A percentile compares a stretch with the other conserved stretches of the same genome.
Conservation (phyloP, 805 yeast genomes). For the Teunomyces funiuensis region DNA sequence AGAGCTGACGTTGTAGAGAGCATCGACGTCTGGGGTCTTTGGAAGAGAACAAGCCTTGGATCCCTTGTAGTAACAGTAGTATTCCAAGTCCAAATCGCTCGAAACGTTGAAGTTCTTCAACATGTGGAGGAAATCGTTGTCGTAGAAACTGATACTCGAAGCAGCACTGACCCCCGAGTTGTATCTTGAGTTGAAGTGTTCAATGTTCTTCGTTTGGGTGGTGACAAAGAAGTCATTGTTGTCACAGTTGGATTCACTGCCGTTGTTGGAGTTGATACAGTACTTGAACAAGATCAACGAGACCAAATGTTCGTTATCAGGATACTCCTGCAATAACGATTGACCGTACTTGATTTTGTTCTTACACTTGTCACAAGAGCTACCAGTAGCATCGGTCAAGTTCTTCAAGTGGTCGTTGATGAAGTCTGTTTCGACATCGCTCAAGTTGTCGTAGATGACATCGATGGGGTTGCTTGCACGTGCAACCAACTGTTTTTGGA, state of each 20-base stretch:
- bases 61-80: slow-evolving; percentile 55
- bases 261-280: slow-evolving; percentile 30
- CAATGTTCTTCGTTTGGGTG: slow-evolving; percentile 21
- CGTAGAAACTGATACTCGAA: slow-evolving; percentile 32
- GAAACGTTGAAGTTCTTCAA: slow-evolving; percentile 35
- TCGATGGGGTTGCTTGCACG: slow-evolving; percentile 25
- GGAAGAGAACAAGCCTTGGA: slow-evolving; percentile 50
- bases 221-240: slow-evolving; percentile 38
- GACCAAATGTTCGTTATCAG: slow-evolving; percentile 35
- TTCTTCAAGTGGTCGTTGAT: slow-evolving; percentile 26
- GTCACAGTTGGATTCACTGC: slow-evolving; percentile 32
- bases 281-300: slow-evolving; percentile 36
- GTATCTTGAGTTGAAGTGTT: slow-evolving; percentile 11
- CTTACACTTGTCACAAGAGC: slow-evolving; percentile 37
- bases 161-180: slow-evolving; percentile 25
- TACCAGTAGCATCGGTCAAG: slow-evolving; percentile 31
- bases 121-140: slow-evolving; percentile 41
- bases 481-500: slow-evolving; percentile 22
- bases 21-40: slow-evolving; percentile 47
- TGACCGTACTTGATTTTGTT: slow-evolving; percentile 32
- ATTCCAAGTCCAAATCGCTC: slow-evolving; percentile 38
- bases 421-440: slow-evolving; percentile 27
- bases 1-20: slow-evolving; percentile 27
- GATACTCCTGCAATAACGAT: slow-evolving; percentile 24
- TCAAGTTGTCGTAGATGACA: slow-evolving; percentile 23